Conservation (phyloP, 371 early-diverging fungal species). For the Quaeritorhiza haematococci region DNA sequence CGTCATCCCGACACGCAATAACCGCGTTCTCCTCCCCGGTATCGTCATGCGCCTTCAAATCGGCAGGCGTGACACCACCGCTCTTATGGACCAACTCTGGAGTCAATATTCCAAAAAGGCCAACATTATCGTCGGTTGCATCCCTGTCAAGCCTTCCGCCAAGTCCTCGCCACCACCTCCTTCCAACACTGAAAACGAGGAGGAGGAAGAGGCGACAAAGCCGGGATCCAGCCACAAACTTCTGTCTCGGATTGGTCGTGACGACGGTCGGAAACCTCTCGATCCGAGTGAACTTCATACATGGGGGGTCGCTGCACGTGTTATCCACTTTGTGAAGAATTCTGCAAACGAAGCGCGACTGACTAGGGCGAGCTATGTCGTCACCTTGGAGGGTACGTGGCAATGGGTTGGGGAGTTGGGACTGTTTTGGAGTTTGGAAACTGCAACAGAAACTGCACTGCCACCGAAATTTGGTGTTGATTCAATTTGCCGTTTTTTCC, state of each 20-base stretch:
- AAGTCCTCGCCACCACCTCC: constrained; percentile 1
- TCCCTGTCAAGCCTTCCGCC: constrained; percentile 11
- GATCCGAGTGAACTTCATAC: constrained; percentile 19
- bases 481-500: not conserved
- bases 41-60: constrained; percentile 40
- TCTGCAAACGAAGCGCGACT: constrained; percentile 11
- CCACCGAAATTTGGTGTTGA: not conserved
- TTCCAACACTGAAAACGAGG: too few relatives aligned
- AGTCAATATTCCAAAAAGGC: constrained; percentile 9
- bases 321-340: constrained; percentile 26
- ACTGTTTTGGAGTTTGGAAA: not conserved
- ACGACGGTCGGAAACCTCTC: constrained; percentile 10
- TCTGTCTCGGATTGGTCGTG: too few relatives aligned
- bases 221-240: too few relatives aligned
- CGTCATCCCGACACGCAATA: constrained; percentile 36
- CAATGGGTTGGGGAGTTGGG: too few relatives aligned
- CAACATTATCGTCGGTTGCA: constrained; percentile 28
- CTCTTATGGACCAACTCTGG: constrained; percentile 25
- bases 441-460: constrained; percentile 1
- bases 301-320: constrained; percentile 36
- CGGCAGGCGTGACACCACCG: constrained; percentile 26
- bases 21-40: constrained; percentile 43
- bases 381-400: constrained; percentile 30
- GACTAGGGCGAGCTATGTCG: constrained; percentile 11
- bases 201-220: too few relatives aligned